Conservation (phyloP, 139 green algal genomes). For the Coelastrella sp. region DNA sequence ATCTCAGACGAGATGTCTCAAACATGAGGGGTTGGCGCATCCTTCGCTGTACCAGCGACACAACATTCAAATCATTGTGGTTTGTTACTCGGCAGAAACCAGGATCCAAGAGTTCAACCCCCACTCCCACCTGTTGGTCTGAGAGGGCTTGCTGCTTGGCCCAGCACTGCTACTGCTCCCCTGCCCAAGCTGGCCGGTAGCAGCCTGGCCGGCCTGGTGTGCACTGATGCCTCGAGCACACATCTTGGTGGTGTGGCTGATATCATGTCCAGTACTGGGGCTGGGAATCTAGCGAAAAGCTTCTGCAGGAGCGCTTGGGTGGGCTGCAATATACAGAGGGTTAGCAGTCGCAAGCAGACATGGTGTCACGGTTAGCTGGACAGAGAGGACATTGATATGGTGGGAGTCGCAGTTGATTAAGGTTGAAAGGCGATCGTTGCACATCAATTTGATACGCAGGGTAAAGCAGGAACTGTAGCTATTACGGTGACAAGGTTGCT, state of each 20-base stretch:
- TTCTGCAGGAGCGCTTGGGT: slow-evolving; percentile 15
- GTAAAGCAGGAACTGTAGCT: too few relatives aligned
- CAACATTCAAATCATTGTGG: too few relatives aligned
- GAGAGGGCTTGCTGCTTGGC: slow-evolving; percentile 32
- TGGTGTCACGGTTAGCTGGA: background rate
- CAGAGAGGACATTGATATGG: background rate
- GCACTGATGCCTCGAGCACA: slow-evolving; percentile 18
- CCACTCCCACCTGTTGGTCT: slow-evolving; percentile 12
- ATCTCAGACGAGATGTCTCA: too few relatives aligned
- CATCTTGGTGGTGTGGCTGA: background rate
- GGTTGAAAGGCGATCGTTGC: too few relatives aligned
- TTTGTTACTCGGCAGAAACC: too few relatives aligned
- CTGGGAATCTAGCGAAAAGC: slow-evolving; percentile 15
- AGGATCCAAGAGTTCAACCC: too few relatives aligned
- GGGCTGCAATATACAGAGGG: background rate
- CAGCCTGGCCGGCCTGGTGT: background rate
- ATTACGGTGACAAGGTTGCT: too few relatives aligned
- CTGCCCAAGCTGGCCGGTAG: slow-evolving; percentile 21
- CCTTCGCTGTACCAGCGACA: too few relatives aligned
- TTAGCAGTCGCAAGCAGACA: background rate
- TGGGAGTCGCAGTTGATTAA: too few relatives aligned
- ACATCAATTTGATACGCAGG: too few relatives aligned
- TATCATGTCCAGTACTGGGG: slow-evolving; percentile 41
- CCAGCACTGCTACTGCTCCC: slow-evolving; percentile 21
- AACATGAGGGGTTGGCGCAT: too few relatives aligned